Evolutionary conservation across 345 rosid species (phyloP), one percentile per base, ranked within the genome.

Genomic region (Syzygium aqueum): DNA sequence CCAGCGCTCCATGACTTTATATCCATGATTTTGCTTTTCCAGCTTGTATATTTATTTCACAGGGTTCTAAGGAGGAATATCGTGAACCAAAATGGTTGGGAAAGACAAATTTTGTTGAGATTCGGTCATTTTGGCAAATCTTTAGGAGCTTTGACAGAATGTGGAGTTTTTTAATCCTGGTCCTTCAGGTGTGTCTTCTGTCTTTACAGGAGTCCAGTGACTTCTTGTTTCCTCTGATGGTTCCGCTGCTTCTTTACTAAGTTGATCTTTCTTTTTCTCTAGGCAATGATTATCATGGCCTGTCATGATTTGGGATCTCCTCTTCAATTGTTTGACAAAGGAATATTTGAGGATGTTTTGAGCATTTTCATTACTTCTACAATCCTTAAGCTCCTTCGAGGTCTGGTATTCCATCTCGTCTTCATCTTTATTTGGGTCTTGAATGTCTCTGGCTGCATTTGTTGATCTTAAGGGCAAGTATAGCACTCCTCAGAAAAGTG

Each of bases 261-360:
- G 43, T 43, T 59, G 23, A 80, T 51, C 40, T 27, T 53, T 84
- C 50, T 84, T 59, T 77, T 56, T 43, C 65, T 91, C 91, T 84
- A 97, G 99, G 98, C 98, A 91, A 91, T 97, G 97, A 93, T 96
- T 85, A 96, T 97, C 90, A 92, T 97, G 96, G 99, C 97, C 87
- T 97, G 98, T 93, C 98, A 96, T 89, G 95, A 95, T 91, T 91
- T 97, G 92, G 97, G 88, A 86, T 96, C 98, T 90, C 99, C 99
- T 51, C 92, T 97, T 73, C 93, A 95, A 89, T 88, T 96, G 78
- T 91, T 97, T 89, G 95, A 95, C 87, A 93, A 95, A 49, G 91
- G 87, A 87, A 87, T 95, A 89, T 95, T 97, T 90, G 98, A 97
- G 92, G 98, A 97, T 83, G 89, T 96, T 86, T 91, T 95, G 96